phyloP scores from a whole-genome alignment of 176 grass and related monocot genomes.

The Carex cristatella region DNA sequence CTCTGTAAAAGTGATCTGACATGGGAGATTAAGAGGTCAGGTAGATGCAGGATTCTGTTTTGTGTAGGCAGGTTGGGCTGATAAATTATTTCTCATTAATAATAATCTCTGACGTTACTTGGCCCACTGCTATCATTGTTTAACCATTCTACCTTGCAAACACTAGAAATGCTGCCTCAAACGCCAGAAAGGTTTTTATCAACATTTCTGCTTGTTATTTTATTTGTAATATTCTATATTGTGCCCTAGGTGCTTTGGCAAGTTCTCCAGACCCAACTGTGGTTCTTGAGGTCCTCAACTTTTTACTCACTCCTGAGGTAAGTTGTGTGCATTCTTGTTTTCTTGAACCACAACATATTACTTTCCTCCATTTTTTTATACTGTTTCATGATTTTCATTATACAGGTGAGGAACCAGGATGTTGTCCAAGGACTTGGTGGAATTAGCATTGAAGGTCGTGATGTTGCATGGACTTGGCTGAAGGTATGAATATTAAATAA shows the following conservation, averaged over 20 bases:
- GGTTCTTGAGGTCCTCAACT: slow-evolving; percentile 67
- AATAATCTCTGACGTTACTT: neutral
- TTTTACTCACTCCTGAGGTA: slow-evolving; percentile 70
- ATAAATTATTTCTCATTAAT: neutral
- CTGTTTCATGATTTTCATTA: slow-evolving; percentile 13
- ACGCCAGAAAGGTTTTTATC: neutral
- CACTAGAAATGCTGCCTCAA: neutral
- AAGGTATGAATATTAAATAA: slow-evolving; percentile 48
- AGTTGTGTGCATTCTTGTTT: neutral
- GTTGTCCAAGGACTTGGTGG: slow-evolving; percentile 57
- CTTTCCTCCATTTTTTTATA: slow-evolving; percentile 1
- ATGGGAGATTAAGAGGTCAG: neutral
- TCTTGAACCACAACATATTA: neutral
- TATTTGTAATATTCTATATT: neutral
- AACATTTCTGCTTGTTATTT: neutral
- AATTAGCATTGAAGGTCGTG: slow-evolving; percentile 46
- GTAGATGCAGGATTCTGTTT: neutral
- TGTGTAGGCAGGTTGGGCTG: neutral
- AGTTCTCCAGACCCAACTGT: slow-evolving; percentile 59
- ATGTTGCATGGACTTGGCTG: slow-evolving; percentile 82
- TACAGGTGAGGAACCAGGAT: slow-evolving; percentile 87
- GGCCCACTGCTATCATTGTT: neutral
- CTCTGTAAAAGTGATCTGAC: neutral
- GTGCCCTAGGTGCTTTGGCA: slow-evolving; percentile 59
- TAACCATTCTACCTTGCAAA: neutral